A percentile compares a stretch with the other conserved stretches of the same genome.
phyloP scores from a whole-genome alignment of 495 filamentous ascomycete genomes.

The Staphylotrichum longicolle region DNA sequence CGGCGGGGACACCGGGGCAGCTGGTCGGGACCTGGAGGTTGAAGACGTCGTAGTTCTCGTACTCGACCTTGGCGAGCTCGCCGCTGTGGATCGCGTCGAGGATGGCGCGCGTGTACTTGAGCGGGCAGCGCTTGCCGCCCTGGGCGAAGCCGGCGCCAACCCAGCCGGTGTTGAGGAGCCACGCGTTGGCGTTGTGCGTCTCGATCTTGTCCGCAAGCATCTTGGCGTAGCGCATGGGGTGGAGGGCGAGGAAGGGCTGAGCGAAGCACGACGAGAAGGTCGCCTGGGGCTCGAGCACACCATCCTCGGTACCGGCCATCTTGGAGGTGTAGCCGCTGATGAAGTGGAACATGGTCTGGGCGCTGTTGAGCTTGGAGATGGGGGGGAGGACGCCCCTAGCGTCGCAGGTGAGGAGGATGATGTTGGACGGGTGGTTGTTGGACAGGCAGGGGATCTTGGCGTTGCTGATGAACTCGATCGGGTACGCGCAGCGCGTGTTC shows the following conservation, averaged over 20 bases:
- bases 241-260: conserved; percentile 96
- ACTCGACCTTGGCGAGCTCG: conserved; percentile 85
- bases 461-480: conserved; percentile 97
- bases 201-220: conserved; percentile 99
- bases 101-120: conserved; percentile 98
- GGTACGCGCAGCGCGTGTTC: conserved; percentile 98
- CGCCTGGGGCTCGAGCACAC: conserved; percentile 92
- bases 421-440: conserved; percentile 87
- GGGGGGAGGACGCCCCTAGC: conserved; percentile 95
- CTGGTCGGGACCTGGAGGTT: conserved; percentile 87
- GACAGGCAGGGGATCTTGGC: conserved; percentile 96
- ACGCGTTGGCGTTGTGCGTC: conserved; percentile 91
- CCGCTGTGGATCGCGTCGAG: conserved; percentile 96
- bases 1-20: conserved; percentile 80
- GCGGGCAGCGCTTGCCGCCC: conserved; percentile 95
- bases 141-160: conserved; percentile 92
- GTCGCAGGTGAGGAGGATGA: conserved; percentile 96
- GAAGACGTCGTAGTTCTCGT: conserved; percentile 95
- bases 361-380: conserved; percentile 92
- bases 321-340: conserved; percentile 99
- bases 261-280: conserved; percentile 99
- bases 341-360: conserved; percentile 99
- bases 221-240: conserved; percentile 97
- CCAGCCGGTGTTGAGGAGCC: conserved; percentile 99
- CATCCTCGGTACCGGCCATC: conserved; percentile 99